These are phyloP conservation scores for Echium plantagineum DNA, from an alignment of 257 asterid genomes.

Conservation along the genomic window DNA sequence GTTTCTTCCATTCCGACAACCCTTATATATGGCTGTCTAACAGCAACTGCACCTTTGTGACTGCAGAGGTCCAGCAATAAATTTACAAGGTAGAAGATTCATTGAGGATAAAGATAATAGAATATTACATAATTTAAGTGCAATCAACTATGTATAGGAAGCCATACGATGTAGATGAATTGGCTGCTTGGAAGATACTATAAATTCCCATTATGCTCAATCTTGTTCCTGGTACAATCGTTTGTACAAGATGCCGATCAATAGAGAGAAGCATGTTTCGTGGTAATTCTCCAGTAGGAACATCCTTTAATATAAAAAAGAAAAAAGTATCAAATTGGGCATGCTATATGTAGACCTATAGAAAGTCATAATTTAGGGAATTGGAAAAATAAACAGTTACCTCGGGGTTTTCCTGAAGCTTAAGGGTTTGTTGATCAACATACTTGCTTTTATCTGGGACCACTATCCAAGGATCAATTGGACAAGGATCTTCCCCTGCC, in stretches of 20 bases:
- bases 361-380: not conserved
- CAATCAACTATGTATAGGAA: not conserved
- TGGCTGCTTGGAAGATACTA: conserved; percentile 90
- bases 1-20: conserved; percentile 92
- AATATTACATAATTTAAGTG: not conserved
- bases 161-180: conserved; percentile 72
- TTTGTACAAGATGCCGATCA: conserved; percentile 97
- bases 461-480: conserved; percentile 86
- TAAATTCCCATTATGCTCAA: conserved; percentile 90
- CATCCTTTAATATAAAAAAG: conserved; percentile 50
- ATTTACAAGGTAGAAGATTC: conserved; percentile 3
- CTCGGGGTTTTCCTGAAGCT: conserved; percentile 96
- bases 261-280: conserved; percentile 89
- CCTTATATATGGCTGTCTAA: conserved; percentile 91
- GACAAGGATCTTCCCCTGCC: conserved; percentile 87
- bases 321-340: conserved; percentile 3
- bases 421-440: conserved; percentile 88
- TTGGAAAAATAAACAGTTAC: conserved; percentile 17
- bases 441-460: conserved; percentile 92
- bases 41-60: conserved; percentile 93
- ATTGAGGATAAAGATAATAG: not conserved
- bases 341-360: conserved; percentile 1
- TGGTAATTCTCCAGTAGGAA: conserved; percentile 97
- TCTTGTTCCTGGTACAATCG: conserved; percentile 98
- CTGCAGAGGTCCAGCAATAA: conserved; percentile 40